These are phyloP conservation scores for Cyclostephanos tholiformis DNA, from an alignment of 108 stramenopile genomes.

Conservation along the genomic window DNA sequence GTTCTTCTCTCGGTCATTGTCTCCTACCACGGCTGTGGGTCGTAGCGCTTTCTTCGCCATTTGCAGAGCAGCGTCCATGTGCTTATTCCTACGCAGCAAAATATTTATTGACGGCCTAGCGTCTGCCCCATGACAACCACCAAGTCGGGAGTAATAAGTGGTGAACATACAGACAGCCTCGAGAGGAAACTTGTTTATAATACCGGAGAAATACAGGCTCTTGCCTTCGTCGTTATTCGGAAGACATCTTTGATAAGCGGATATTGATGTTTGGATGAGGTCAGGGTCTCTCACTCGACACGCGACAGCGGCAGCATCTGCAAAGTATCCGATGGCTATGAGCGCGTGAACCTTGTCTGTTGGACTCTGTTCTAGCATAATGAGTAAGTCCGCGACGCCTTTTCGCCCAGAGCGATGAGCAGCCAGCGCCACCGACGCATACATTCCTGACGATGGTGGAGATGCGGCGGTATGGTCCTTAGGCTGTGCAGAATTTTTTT, in stretches of 20 bases:
- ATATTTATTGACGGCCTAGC: conserved; percentile 62
- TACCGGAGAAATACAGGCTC: conserved; percentile 53
- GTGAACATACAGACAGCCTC: conserved; percentile 77
- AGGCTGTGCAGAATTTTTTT: conserved; percentile 11
- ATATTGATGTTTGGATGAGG: conserved; percentile 64
- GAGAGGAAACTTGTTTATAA: conserved; percentile 72
- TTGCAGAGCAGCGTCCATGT: conserved; percentile 57
- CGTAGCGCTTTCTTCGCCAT: conserved; percentile 60
- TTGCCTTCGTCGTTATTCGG: conserved; percentile 35
- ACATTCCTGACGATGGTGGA: conserved; percentile 69
- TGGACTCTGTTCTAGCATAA: conserved; percentile 76
- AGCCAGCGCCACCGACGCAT: conserved; percentile 80
- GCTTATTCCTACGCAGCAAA: conserved; percentile 59
- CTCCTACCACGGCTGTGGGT: conserved; percentile 43
- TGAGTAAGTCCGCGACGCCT: conserved; percentile 77
- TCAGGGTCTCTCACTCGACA: conserved; percentile 72
- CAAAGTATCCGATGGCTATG: conserved; percentile 69
- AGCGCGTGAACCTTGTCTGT: conserved; percentile 84
- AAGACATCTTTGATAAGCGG: conserved; percentile 67
- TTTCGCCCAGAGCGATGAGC: conserved; percentile 72
- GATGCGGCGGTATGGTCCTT: conserved; percentile 23
- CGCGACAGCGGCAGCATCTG: conserved; percentile 81
- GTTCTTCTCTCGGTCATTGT: conserved; percentile 23
- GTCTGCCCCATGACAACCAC: conserved; percentile 34
- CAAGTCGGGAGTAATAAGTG: conserved; percentile 37